Evolutionary conservation across 306 rosid species (phyloP), one percentile per base, ranked within the genome.

Genomic region (Vigna unguiculata): DNA sequence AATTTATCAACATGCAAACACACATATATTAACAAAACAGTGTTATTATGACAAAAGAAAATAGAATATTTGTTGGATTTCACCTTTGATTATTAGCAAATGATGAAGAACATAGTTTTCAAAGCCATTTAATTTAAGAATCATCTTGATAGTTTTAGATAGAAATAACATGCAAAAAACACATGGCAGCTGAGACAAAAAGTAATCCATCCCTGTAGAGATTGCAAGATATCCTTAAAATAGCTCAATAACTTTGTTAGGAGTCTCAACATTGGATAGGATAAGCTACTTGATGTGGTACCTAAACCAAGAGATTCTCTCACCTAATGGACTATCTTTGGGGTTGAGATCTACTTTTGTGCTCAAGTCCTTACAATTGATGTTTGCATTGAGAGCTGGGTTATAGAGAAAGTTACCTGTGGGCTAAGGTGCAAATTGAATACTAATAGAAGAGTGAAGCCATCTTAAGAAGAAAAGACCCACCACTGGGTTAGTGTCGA

Each of bases 121-220:
- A 61, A 16, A 32, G 11, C 14, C 14, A 32, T 30, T 30, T 60
- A 38, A 61, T 17, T 69, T 58, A 52, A 59, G 41, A 32, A 32
- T 32, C 36, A 32, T 32, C 7, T 22, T 21, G n/a, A 12, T 11
- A 22, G 59, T 11, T 58, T 58, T 30, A 28, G 61, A 21, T 57
- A 30, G 30, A 16, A 55, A 17, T 59, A n/a, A 57, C 25, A 57
- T 64, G 74, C 54, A 6, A 76, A 43, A 24, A 28, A 28, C 4
- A 67, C 24, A 77, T 77, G 58, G 76, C 51, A 45, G 61, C 69
- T 55, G 59, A 7, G 59, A 68, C 52, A 46, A 19, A 67, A 58
- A 30, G 65, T 5, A 68, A 30, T 43, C 69, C 55, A 40, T 51
- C 32, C 36, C 10, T 40, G 15, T 15, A 8, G 30, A 49, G 55